A percentile compares a stretch with the other conserved stretches of the same genome.
phyloP scores from a whole-genome alignment of 2,329 filamentous ascomycete species.

The Hymenoscyphus fructigenus region DNA sequence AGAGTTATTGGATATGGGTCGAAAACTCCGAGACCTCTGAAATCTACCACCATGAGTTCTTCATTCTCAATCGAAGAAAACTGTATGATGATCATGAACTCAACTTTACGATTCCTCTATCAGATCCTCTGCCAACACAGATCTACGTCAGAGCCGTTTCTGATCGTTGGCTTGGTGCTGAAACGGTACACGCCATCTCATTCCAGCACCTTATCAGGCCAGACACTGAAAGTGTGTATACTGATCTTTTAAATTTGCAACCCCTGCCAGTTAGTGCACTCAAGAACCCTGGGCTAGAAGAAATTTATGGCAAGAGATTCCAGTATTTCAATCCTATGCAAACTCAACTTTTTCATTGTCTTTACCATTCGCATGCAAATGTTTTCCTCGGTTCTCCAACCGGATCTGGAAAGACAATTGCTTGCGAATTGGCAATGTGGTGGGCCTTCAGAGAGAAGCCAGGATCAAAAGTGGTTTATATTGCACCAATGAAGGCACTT shows the following conservation, averaged over 20 bases:
- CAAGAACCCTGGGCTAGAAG: slow-evolving; percentile 83
- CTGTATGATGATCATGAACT: slow-evolving; percentile 95
- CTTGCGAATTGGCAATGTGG: slow-evolving; percentile 97
- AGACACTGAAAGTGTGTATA: slow-evolving; percentile 96
- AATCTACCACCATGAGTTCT: slow-evolving; percentile 97
- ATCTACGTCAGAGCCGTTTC: slow-evolving; percentile 95
- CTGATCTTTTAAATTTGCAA: slow-evolving; percentile 87
- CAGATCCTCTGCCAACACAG: slow-evolving; percentile 89
- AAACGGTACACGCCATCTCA: slow-evolving; percentile 91
- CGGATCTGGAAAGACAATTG: slow-evolving; percentile 95
- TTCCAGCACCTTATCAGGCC: slow-evolving; percentile 97
- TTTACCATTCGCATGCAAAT: slow-evolving; percentile 90
- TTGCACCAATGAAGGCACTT: slow-evolving; percentile 98
- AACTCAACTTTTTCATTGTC: slow-evolving; percentile 94
- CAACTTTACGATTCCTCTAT: slow-evolving; percentile 94
- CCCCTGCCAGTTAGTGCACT: slow-evolving; percentile 83
- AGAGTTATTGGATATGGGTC: slow-evolving; percentile 98
- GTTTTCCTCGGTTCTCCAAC: slow-evolving; percentile 94
- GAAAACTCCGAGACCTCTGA: slow-evolving; percentile 97
- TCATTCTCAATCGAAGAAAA: slow-evolving; percentile 87
- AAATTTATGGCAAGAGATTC: slow-evolving; percentile 85
- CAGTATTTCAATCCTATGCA: slow-evolving; percentile 99
- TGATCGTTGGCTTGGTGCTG: slow-evolving; percentile 93
- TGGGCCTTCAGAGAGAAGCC: slow-evolving; percentile 95
- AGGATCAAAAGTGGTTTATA: slow-evolving; percentile 96